Percentiles rank a stretch among this genome's conserved stretches.
These are phyloP conservation scores for Tuber umbilicatum DNA, from an alignment of 495 filamentous ascomycete species.

Conservation along the genomic window DNA sequence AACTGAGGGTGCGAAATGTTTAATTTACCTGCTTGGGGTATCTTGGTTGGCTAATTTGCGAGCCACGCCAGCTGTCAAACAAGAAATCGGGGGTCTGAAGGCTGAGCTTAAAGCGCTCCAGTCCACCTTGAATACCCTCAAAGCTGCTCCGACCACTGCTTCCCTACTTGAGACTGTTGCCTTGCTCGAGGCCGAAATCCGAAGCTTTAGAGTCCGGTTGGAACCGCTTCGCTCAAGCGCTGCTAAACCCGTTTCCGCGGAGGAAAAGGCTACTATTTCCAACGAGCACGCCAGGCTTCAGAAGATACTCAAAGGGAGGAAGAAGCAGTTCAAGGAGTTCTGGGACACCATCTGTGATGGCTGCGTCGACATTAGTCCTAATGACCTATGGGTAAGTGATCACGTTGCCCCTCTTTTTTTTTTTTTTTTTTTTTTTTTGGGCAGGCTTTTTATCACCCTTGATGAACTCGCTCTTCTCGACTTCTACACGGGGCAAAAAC, in stretches of 20 bases:
- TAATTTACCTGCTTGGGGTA: not conserved
- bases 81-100: slow-evolving; percentile 29
- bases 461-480: slow-evolving; percentile 18
- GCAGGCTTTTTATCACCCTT: slow-evolving; percentile 12
- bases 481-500: slow-evolving; percentile 20
- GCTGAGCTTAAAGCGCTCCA: slow-evolving; percentile 36
- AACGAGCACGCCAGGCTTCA: slow-evolving; percentile 26
- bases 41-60: slow-evolving; percentile 14
- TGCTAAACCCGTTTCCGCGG: slow-evolving; percentile 18
- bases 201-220: slow-evolving; percentile 18
- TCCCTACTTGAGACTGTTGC: slow-evolving; percentile 31
- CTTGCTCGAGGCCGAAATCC: slow-evolving; percentile 29
- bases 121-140: slow-evolving; percentile 30
- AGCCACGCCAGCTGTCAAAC: slow-evolving; percentile 22
- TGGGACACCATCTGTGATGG: slow-evolving; percentile 38
- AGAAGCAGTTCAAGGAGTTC: slow-evolving; percentile 39
- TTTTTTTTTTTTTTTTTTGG: not conserved
- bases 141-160: slow-evolving; percentile 29
- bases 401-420: slow-evolving; percentile 16
- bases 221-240: slow-evolving; percentile 23
- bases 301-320: slow-evolving; percentile 21
- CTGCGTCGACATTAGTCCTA: slow-evolving; percentile 27
- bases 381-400: slow-evolving; percentile 41
- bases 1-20: slow-evolving; percentile 24
- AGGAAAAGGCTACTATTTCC: slow-evolving; percentile 31